phyloP scores from a whole-genome alignment of 2,329 filamentous ascomycete genomes.

The Colletotrichum sp. region DNA sequence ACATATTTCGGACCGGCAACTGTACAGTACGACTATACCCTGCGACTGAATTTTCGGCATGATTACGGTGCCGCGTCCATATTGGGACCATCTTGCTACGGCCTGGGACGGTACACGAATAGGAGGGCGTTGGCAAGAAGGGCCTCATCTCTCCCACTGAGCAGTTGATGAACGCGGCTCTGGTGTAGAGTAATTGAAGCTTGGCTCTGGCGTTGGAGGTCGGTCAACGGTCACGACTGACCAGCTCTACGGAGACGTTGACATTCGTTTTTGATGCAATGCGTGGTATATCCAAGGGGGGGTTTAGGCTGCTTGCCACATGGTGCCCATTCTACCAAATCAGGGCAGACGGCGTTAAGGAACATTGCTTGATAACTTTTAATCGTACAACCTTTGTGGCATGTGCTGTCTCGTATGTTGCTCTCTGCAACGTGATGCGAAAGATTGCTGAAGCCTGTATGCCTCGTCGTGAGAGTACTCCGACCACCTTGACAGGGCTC shows the following conservation, averaged over 20 bases:
- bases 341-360: not conserved
- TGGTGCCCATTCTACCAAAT: not conserved
- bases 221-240: not conserved
- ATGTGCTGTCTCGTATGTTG: not conserved
- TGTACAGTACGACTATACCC: slow-evolving; percentile 21
- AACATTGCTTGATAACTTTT: slow-evolving; percentile 6
- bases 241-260: slow-evolving; percentile 5
- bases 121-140: not conserved
- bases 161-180: not conserved
- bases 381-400: slow-evolving; percentile 2
- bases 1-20: not conserved
- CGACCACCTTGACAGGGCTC: not conserved
- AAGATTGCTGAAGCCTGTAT: not conserved
- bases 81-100: not conserved
- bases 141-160: not conserved
- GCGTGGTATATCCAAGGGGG: not conserved
- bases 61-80: not conserved
- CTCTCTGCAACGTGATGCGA: not conserved
- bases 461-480: rapidly evolving
- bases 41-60: slow-evolving; percentile 2
- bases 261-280: not conserved
- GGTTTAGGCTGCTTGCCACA: not conserved
- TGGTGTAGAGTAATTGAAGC: not conserved
- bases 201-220: slow-evolving; percentile 5
- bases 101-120: not conserved